These are phyloP conservation scores for Serendipita vermifera DNA, from an alignment of 768 basidiomycete genomes.

Conservation along the genomic window DNA sequence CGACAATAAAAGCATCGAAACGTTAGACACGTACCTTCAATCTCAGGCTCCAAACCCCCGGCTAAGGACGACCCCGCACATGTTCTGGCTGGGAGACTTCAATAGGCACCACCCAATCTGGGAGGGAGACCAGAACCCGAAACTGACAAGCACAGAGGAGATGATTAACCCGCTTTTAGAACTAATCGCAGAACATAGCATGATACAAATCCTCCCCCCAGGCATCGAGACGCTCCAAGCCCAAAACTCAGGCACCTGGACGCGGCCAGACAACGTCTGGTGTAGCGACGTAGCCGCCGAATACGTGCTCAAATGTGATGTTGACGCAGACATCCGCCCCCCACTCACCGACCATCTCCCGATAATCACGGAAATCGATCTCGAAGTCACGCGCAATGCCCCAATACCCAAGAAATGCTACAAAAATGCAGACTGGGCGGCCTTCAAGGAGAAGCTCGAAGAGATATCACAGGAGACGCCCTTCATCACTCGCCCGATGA, in stretches of 20 bases:
- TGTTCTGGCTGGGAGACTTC: slow-evolving; percentile 30
- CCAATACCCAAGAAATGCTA: slow-evolving; percentile 19
- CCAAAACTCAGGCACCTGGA: slow-evolving; percentile 23
- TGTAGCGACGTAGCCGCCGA: slow-evolving; percentile 16
- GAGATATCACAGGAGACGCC: too few species aligned
- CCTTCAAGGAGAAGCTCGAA: slow-evolving; percentile 19
- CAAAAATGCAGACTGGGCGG: slow-evolving; percentile 22
- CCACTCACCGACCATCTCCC: slow-evolving; percentile 31
- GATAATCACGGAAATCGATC: slow-evolving; percentile 24
- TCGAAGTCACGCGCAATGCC: slow-evolving; percentile 16
- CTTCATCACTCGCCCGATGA: too few species aligned
- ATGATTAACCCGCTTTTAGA: slow-evolving; percentile 25
- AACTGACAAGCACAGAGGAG: slow-evolving; percentile 18
- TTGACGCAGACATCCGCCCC: slow-evolving; percentile 14
- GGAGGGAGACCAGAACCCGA: slow-evolving; percentile 24
- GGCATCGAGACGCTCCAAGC: slow-evolving; percentile 27
- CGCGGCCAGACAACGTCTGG: slow-evolving; percentile 35
- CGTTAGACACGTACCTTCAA: not conserved
- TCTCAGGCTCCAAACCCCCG: not conserved
- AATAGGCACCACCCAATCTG: slow-evolving; percentile 32
- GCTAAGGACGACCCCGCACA: slow-evolving; percentile 7
- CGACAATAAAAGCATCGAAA: slow-evolving; percentile 6
- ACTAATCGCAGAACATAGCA: slow-evolving; percentile 16
- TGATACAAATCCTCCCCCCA: slow-evolving; percentile 27
- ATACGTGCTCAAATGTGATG: slow-evolving; percentile 22